Conservation (phyloP, 495 filamentous ascomycete genomes). For the Xylaria castorea region DNA sequence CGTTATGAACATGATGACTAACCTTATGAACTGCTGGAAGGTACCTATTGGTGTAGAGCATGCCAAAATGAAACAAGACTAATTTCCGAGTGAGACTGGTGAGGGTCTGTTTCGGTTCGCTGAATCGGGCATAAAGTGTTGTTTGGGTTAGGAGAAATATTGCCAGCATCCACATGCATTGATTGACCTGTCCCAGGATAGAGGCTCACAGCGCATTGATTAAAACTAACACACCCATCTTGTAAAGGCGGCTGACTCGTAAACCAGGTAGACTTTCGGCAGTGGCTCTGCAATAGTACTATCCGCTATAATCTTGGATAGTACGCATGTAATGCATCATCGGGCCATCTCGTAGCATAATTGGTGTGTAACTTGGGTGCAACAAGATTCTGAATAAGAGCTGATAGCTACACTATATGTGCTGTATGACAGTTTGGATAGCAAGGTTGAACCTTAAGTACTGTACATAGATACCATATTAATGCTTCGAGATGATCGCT, state of each 20-base stretch:
- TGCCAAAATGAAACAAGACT: slow-evolving; percentile 20
- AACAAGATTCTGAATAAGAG: neutral
- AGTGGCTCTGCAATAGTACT: neutral
- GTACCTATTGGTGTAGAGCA: neutral
- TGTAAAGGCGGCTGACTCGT: neutral
- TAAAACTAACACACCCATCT: neutral
- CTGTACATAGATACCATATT: neutral
- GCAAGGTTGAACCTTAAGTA: slow-evolving; percentile 4
- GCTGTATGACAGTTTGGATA: neutral
- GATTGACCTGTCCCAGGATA: neutral
- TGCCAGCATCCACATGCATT: neutral
- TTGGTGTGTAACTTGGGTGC: slow-evolving; percentile 3
- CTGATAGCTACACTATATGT: neutral
- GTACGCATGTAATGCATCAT: slow-evolving; percentile 4
- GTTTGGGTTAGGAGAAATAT: neutral
- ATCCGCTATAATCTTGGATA: neutral
- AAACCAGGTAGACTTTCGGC: neutral
- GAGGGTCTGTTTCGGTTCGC: slow-evolving; percentile 15
- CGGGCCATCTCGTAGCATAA: neutral
- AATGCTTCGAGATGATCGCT: neutral
- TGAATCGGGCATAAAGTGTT: neutral
- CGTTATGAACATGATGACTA: neutral
- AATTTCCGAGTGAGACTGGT: slow-evolving; percentile 28
- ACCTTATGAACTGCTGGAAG: neutral
- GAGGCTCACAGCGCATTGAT: neutral